Base-by-base conservation (phyloP, 306 rosid genomes). In the Quercus bicolor region DNA sequence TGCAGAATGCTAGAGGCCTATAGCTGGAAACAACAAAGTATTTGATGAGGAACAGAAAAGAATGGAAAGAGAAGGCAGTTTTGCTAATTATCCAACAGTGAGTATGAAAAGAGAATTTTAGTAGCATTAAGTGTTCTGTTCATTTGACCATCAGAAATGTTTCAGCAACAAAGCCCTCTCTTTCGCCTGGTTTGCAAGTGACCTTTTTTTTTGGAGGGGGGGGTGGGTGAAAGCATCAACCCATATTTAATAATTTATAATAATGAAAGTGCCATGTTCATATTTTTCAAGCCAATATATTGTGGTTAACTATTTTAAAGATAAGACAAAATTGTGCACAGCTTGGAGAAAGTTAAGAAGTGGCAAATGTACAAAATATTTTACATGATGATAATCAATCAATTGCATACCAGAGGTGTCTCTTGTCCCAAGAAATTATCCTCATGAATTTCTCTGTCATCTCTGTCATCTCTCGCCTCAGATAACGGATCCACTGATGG, bases 391-490 rank as follows among this genome's bases (percentile, higher is more conserved):
- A 78, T 77, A 77, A 75, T 71, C 48, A 72, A 45, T 75, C 56
- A 64, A 69, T 69, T 70, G 76, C 92, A 70, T 90, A 95, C 98
- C 96, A 87, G 78, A 88, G 98, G 96, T 65, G 94, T 88, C 68
- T 87, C 98, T 79, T 81, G 92, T 80, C 89, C 98, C 89, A 90
- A 80, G 77, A 87, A 81, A 85, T 86, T 86, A 74, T 89, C 93
- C 70, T 87, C 91, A 3, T 19, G 85, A 78, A 82, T 78, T 77
- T 84, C 93, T 81, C 85, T 87, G 60, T 86, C 95, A 77, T 94
- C 97, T 84, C 85, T 91, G 77, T 86, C 95, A 77, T 94, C 97
- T 84, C 85, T 91, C 76, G 87, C 88, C 52, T 89, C 90, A 6
- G 87, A 84, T 81, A 91, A 62, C 83, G 82, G 82, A 84, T 93